Base-by-base conservation (phyloP, 768 basidiomycete species). In the Rhizopogon roseolus region DNA sequence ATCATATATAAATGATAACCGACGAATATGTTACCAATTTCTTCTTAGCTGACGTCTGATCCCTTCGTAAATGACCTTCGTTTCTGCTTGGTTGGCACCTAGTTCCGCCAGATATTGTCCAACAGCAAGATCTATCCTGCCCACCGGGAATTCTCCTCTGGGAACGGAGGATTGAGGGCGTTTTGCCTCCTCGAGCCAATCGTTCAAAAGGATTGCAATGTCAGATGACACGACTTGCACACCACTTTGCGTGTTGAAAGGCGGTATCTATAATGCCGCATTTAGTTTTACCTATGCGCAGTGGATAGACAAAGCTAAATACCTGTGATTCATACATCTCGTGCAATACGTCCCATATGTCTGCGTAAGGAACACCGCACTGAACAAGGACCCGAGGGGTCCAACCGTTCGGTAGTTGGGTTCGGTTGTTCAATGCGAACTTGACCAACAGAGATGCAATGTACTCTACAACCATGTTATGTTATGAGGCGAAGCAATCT, bases 311-410 rank as follows among this genome's bases (percentile, higher is more conserved):
- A 27, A 38, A 29, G 11, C 40, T 17, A 67, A 76, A 62, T 68
- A 93, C 94, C 73, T 93, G 89, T 25, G 89, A 90, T 65, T 93
- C 88, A 57, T 90, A 90, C 80, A 93, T 87, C 65, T 87, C 87
- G 59, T 91, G 86, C 58, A 92, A 77, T 19, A 88, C 81, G 60
- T 91, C 87, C 82, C 93, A 96, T 50, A 95, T 78, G 54, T 93
- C 90, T 36, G 80, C 75, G 60, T 82, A 86, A 8, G 90, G 86
- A 22, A 95, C 86, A 2, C 87, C 84, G 51, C 88, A 95, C 66
- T 93, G 86, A 17, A 84, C 75, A 54, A 98, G 72, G 52, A 90
- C 77, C 43, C 85, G 78, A 6, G 91, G 81, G 0, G 85, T 85
- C 96, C 96, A 98, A 11, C 94, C 94, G 41, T 79, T 72, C 2